Percentiles rank a stretch among this genome's conserved stretches.
Conservation (phyloP, 495 filamentous ascomycete genomes). For the Podospora comata region DNA sequence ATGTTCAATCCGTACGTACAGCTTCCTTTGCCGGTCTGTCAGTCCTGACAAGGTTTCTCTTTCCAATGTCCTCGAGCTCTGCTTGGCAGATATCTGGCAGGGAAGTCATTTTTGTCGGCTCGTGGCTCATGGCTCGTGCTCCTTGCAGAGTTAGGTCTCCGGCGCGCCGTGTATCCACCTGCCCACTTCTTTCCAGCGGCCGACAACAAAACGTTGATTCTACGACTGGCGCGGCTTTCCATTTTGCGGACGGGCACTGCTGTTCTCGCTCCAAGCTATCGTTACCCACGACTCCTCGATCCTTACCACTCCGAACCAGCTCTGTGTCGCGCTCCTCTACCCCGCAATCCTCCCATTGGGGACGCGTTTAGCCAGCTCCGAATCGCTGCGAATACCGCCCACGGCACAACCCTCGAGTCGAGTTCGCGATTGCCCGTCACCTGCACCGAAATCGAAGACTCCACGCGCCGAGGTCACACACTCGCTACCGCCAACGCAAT, state of each 20-base stretch:
- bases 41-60: too few relatives aligned
- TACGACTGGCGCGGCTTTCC: not conserved
- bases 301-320: not conserved
- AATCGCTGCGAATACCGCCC: not conserved
- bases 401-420: not conserved
- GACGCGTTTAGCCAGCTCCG: not conserved
- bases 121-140: slow-evolving; percentile 7
- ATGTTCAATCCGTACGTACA: too few relatives aligned
- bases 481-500: not conserved
- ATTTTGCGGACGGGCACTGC: slow-evolving; percentile 7
- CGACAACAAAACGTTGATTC: not conserved
- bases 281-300: not conserved
- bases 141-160: slow-evolving; percentile 7
- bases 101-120: not conserved
- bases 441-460: not conserved
- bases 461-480: not conserved
- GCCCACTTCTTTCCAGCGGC: not conserved
- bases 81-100: slow-evolving; percentile 1
- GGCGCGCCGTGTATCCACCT: slow-evolving; percentile 4
- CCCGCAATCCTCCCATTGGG: slow-evolving; percentile 5
- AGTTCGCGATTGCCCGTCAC: not conserved
- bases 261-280: not conserved
- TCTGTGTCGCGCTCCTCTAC: slow-evolving; percentile 4
- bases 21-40: too few relatives aligned
- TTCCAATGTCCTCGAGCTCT: not conserved